Evolutionary conservation across 225 moss, liverwort and hornwort species (phyloP).

Genomic region (Anthoceros angustus): DNA sequence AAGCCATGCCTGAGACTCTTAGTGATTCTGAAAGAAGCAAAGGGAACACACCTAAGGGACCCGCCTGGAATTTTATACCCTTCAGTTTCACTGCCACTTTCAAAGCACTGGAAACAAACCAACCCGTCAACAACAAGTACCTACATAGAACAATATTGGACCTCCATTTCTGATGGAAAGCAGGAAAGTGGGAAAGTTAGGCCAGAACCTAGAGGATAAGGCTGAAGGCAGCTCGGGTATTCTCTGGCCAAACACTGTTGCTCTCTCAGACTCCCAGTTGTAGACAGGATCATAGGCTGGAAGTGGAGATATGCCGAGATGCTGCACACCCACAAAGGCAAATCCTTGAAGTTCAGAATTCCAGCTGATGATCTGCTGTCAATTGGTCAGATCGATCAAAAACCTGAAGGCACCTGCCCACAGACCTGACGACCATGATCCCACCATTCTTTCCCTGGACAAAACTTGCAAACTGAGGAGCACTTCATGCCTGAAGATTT

Average conservation of each 20-base stretch:
- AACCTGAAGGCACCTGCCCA: neutral
- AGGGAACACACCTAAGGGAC: conserved; percentile 1
- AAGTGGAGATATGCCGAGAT: conserved; percentile 60
- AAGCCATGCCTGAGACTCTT: neutral
- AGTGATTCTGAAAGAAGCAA: neutral
- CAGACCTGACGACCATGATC: too few relatives aligned
- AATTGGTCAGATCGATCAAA: neutral
- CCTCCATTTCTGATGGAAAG: neutral
- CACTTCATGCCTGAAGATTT: neutral
- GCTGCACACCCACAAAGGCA: conserved; percentile 27
- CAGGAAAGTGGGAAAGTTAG: neutral
- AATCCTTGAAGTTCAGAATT: neutral
- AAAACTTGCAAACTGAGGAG: neutral
- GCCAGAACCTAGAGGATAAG: conserved; percentile 39
- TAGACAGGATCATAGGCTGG: conserved; percentile 86
- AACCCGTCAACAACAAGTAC: neutral
- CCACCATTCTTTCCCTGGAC: too few relatives aligned
- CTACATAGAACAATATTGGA: neutral
- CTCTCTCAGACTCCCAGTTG: conserved; percentile 62
- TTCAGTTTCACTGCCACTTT: neutral
- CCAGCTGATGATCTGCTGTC: neutral
- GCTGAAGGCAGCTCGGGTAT: conserved; percentile 48
- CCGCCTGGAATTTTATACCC: neutral
- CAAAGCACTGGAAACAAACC: neutral
- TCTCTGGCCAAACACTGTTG: conserved; percentile 65